phyloP scores from a whole-genome alignment of 129 eudicot genomes.

The Solidago caesia region DNA sequence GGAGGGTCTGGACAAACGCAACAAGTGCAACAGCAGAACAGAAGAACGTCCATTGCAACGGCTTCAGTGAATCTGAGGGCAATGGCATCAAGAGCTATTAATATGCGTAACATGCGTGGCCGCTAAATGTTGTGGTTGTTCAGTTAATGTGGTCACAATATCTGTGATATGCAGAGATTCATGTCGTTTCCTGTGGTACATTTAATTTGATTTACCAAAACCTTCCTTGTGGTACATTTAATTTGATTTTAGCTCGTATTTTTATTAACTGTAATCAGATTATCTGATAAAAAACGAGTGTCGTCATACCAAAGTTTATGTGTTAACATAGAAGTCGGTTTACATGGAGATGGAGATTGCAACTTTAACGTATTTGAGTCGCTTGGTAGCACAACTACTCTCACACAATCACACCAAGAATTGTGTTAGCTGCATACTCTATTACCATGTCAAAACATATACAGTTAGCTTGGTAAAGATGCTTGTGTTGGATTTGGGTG shows the following conservation, averaged over 20 bases:
- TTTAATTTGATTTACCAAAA: background rate
- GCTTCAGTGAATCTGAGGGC: slow-evolving; percentile 79
- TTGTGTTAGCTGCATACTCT: too few relatives aligned
- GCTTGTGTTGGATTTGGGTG: too few relatives aligned
- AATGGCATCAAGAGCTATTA: slow-evolving; percentile 75
- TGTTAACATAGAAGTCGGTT: too few relatives aligned
- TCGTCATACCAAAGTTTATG: too few relatives aligned
- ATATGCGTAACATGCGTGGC: slow-evolving; percentile 44
- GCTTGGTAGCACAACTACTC: too few relatives aligned
- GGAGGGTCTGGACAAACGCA: slow-evolving; percentile 41
- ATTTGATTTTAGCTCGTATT: background rate
- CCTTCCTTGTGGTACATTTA: background rate
- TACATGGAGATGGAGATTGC: too few relatives aligned
- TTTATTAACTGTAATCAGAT: background rate
- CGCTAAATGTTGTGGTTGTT: slow-evolving; percentile 12
- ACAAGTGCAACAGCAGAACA: slow-evolving; percentile 15
- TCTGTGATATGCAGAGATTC: slow-evolving; percentile 28
- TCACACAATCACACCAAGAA: too few relatives aligned
- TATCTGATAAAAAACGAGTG: too few relatives aligned
- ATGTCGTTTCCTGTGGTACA: background rate
- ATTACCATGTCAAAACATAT: too few relatives aligned
- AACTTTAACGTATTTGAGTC: too few relatives aligned
- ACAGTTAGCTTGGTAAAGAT: too few relatives aligned
- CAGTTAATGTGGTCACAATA: slow-evolving; percentile 25
- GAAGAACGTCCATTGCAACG: slow-evolving; percentile 37